Percentiles rank a stretch among this genome's conserved stretches.
These are phyloP conservation scores for Hypomontagnella monticulosa DNA, from an alignment of 495 filamentous ascomycete genomes.

Conservation along the genomic window DNA sequence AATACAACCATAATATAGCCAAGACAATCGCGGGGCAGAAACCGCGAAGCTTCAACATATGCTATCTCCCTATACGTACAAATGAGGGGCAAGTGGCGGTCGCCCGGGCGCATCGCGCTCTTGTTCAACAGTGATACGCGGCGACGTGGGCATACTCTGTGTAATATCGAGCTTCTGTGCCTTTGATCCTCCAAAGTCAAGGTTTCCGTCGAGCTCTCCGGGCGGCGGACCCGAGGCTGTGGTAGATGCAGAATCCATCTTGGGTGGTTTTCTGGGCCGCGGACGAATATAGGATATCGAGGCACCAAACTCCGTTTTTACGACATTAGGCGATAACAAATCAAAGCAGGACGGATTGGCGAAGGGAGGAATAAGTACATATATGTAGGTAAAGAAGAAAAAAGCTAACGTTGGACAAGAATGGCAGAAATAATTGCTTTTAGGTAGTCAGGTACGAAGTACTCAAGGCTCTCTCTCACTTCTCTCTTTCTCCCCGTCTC, in stretches of 20 bases:
- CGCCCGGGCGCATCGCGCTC: conserved; percentile 34
- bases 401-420: conserved; percentile 3
- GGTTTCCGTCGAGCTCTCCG: conserved; percentile 3
- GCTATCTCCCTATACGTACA: conserved; percentile 43
- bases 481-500: conserved; percentile 4
- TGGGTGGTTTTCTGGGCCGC: conserved; percentile 12
- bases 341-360: neutral
- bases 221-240: conserved; percentile 15
- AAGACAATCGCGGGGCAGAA: conserved; percentile 27
- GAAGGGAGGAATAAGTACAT: neutral
- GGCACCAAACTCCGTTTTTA: neutral
- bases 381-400: neutral
- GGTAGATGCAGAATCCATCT: conserved; percentile 16
- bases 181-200: conserved; percentile 16
- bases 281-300: conserved; percentile 11
- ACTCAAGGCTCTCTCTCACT: conserved; percentile 13
- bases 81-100: conserved; percentile 38
- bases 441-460: conserved; percentile 26
- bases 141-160: conserved; percentile 42
- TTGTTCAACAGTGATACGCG: conserved; percentile 53
- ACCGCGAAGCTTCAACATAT: conserved; percentile 18
- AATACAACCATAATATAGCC: conserved; percentile 15
- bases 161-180: conserved; percentile 19
- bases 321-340: conserved; percentile 12
- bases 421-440: conserved; percentile 10